phyloP scores from a whole-genome alignment of 2,329 filamentous ascomycete genomes.

The Botrytis byssoidea region DNA sequence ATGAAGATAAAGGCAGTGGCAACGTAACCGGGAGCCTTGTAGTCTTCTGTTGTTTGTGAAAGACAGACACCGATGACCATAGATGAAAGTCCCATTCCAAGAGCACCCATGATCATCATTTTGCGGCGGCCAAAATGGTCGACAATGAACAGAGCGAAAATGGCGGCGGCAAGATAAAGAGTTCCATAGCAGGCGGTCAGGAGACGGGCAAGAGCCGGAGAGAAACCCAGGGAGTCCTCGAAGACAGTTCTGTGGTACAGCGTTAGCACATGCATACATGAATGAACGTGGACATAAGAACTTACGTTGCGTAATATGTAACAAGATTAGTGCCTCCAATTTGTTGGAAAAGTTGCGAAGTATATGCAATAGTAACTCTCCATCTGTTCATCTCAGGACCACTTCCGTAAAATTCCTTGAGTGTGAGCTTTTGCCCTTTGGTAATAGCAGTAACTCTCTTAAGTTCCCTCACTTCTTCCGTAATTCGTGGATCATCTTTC shows the following conservation, averaged over 20 bases:
- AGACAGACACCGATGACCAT: constrained; percentile 46
- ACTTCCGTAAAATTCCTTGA: constrained; percentile 27
- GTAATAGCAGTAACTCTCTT: constrained; percentile 40
- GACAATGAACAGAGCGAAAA: constrained; percentile 57
- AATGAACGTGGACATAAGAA: constrained; percentile 35
- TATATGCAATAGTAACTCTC: constrained; percentile 51
- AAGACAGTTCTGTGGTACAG: constrained; percentile 52
- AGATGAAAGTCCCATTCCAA: constrained; percentile 63
- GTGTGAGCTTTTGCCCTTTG: constrained; percentile 33
- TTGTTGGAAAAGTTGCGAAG: constrained; percentile 54
- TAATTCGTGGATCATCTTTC: constrained; percentile 22
- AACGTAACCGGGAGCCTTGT: constrained; percentile 35
- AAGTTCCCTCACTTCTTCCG: constrained; percentile 32
- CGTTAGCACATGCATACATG: background rate
- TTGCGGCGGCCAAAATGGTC: constrained; percentile 52
- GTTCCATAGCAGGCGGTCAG: constrained; percentile 34
- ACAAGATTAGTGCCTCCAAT: constrained; percentile 46
- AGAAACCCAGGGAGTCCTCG: constrained; percentile 56
- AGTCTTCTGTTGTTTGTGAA: constrained; percentile 50
- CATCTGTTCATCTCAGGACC: constrained; percentile 52
- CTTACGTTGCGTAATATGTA: constrained; percentile 52
- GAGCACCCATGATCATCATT: constrained; percentile 51
- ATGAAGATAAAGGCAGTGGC: constrained; percentile 44
- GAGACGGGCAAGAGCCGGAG: constrained; percentile 45
- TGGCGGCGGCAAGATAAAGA: constrained; percentile 64